These are phyloP conservation scores for Magnusiomyces paraingens DNA, from an alignment of 1,139 yeast genomes.

Conservation along the genomic window DNA sequence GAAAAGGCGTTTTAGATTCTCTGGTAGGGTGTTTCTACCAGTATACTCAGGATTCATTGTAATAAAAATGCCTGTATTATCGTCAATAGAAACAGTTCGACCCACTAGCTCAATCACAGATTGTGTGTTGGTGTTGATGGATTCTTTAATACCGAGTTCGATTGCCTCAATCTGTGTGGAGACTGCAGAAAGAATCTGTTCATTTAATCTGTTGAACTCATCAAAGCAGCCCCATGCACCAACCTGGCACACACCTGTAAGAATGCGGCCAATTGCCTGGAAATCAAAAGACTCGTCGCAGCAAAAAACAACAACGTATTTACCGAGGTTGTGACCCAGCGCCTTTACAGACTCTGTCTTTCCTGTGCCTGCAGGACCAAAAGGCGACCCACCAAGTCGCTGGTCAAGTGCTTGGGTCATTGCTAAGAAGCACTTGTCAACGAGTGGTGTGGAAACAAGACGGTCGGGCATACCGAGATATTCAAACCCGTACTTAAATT, in stretches of 20 bases:
- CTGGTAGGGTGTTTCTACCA: slow-evolving; percentile 80
- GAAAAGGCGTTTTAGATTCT: slow-evolving; percentile 74
- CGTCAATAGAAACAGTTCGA: slow-evolving; percentile 39
- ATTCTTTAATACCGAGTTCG: slow-evolving; percentile 37
- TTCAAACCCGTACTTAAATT: slow-evolving; percentile 67
- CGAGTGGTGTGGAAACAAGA: slow-evolving; percentile 71
- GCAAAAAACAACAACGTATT: slow-evolving; percentile 76
- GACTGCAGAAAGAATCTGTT: slow-evolving; percentile 70
- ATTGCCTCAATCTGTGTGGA: slow-evolving; percentile 76
- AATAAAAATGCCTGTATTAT: slow-evolving; percentile 62
- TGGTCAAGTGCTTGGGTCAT: slow-evolving; percentile 72
- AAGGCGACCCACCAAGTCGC: slow-evolving; percentile 81
- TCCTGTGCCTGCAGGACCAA: slow-evolving; percentile 98
- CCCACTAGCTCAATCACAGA: slow-evolving; percentile 45
- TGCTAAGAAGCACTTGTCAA: slow-evolving; percentile 57
- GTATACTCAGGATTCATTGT: slow-evolving; percentile 91
- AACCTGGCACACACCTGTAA: slow-evolving; percentile 75
- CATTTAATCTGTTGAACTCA: slow-evolving; percentile 81
- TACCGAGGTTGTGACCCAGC: slow-evolving; percentile 72
- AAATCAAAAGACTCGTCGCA: slow-evolving; percentile 89
- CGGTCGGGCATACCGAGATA: slow-evolving; percentile 72
- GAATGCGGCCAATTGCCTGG: slow-evolving; percentile 69
- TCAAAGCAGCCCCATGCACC: slow-evolving; percentile 98
- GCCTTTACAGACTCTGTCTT: slow-evolving; percentile 91
- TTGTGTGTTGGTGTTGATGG: slow-evolving; percentile 14